phyloP scores from a whole-genome alignment of 805 yeast genomes.

The Brettanomyces anomalus region DNA sequence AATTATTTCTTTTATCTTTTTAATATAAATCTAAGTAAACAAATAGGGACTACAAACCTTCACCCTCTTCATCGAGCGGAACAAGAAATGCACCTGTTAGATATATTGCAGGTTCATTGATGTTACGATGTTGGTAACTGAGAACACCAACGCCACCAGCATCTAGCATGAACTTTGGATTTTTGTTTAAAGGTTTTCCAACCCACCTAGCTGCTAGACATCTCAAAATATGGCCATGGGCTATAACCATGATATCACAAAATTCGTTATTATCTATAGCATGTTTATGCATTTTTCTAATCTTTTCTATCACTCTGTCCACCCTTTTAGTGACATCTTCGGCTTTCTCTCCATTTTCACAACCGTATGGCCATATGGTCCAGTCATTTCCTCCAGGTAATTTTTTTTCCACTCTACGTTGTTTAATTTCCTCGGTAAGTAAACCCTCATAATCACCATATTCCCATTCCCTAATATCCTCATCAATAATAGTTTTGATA shows the following conservation, averaged over 20 bases:
- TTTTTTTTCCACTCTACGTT: slow-evolving; percentile 51
- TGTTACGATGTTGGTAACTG: slow-evolving; percentile 77
- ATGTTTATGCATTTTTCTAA: slow-evolving; percentile 49
- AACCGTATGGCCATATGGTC: slow-evolving; percentile 89
- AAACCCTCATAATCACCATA: slow-evolving; percentile 94
- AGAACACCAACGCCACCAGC: slow-evolving; percentile 95
- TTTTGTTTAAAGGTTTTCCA: slow-evolving; percentile 40
- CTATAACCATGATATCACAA: slow-evolving; percentile 75
- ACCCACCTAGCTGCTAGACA: slow-evolving; percentile 90
- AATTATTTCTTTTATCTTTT: not conserved
- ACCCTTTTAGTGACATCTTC: slow-evolving; percentile 60
- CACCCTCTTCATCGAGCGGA: slow-evolving; percentile 52
- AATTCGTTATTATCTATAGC: slow-evolving; percentile 42
- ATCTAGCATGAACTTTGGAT: slow-evolving; percentile 80
- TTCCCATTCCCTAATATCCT: slow-evolving; percentile 88
- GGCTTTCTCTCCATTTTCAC: slow-evolving; percentile 79
- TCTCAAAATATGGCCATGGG: slow-evolving; percentile 90
- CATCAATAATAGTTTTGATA: slow-evolving; percentile 42
- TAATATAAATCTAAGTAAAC: too few species aligned
- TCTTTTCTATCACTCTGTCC: slow-evolving; percentile 57
- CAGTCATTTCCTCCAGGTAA: slow-evolving; percentile 39
- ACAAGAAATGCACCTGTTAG: slow-evolving; percentile 78
- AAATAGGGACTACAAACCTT: slow-evolving; percentile 11
- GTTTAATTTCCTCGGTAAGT: slow-evolving; percentile 55
- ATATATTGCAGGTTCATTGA: slow-evolving; percentile 79